phyloP scores from a whole-genome alignment of 2,329 filamentous ascomycete genomes.

The Colletotrichum tabaci region DNA sequence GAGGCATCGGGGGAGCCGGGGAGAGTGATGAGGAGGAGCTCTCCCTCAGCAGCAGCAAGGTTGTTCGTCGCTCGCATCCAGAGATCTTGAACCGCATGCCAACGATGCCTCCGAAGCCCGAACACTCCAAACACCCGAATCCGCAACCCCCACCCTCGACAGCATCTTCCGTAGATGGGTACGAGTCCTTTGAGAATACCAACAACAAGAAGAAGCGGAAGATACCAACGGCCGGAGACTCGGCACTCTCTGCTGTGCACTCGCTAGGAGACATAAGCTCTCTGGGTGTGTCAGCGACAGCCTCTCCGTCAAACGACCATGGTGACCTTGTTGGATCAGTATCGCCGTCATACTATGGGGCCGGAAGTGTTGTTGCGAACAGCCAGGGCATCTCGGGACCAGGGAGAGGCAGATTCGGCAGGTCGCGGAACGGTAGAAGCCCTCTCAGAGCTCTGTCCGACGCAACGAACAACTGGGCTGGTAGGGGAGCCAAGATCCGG shows the following conservation, averaged over 20 bases:
- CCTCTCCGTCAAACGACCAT: conserved; percentile 53
- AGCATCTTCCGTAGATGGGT: conserved; percentile 83
- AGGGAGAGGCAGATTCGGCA: conserved; percentile 87
- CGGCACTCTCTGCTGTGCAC: conserved; percentile 57
- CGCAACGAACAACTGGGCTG: conserved; percentile 69
- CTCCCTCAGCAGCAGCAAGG: conserved; percentile 53
- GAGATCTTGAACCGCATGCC: conserved; percentile 60
- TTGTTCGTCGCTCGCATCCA: conserved; percentile 63
- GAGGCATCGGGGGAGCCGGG: conserved; percentile 61
- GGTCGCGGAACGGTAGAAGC: conserved; percentile 73
- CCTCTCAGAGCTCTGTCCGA: conserved; percentile 74
- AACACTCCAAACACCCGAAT: conserved; percentile 62
- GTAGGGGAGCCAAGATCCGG: conserved; percentile 62
- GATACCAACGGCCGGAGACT: conserved; percentile 89
- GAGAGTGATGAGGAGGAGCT: conserved; percentile 75
- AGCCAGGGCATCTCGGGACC: conserved; percentile 79
- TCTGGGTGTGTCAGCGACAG: conserved; percentile 50
- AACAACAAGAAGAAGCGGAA: conserved; percentile 99
- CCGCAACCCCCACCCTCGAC: conserved; percentile 76
- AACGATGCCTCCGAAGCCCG: conserved; percentile 60
- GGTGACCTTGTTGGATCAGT: conserved; percentile 49
- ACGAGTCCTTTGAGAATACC: conserved; percentile 97
- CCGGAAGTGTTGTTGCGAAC: conserved; percentile 66
- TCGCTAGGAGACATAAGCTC: conserved; percentile 51
- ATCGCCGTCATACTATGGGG: conserved; percentile 56